phyloP scores from a whole-genome alignment of 495 filamentous ascomycete genomes.

The Penicillium lagena region DNA sequence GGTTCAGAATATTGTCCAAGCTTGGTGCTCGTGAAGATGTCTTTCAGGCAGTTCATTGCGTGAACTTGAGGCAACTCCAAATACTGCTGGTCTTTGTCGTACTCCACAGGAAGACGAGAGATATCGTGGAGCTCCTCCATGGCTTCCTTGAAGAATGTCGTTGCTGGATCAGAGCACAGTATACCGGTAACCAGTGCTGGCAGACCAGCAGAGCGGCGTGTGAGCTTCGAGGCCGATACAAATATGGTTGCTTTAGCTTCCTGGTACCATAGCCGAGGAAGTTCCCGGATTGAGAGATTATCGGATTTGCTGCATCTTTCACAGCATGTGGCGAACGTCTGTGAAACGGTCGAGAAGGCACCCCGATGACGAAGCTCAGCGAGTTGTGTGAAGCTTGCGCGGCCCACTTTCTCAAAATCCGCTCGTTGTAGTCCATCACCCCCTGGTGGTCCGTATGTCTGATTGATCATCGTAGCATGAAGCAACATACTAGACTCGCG shows the following conservation, averaged over 20 bases:
- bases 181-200: slow-evolving; percentile 78
- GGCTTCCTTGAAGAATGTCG: slow-evolving; percentile 39
- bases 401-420: slow-evolving; percentile 52
- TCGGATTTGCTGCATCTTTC: slow-evolving; percentile 46
- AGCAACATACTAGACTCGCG: slow-evolving; percentile 72
- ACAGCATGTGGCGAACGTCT: slow-evolving; percentile 79
- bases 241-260: slow-evolving; percentile 58
- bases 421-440: slow-evolving; percentile 21
- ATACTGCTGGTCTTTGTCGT: slow-evolving; percentile 30
- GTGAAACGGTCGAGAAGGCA: slow-evolving; percentile 88
- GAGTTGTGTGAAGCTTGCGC: slow-evolving; percentile 71
- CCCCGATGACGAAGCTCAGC: slow-evolving; percentile 81
- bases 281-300: slow-evolving; percentile 33
- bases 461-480: slow-evolving; percentile 31
- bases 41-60: slow-evolving; percentile 84
- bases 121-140: slow-evolving; percentile 51
- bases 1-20: slow-evolving; percentile 57
- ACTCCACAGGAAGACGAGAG: slow-evolving; percentile 47
- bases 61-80: slow-evolving; percentile 84
- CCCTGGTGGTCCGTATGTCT: slow-evolving; percentile 29
- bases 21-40: slow-evolving; percentile 73
- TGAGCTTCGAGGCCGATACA: slow-evolving; percentile 67
- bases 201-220: slow-evolving; percentile 85
- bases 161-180: slow-evolving; percentile 38
- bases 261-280: slow-evolving; percentile 57